Conservation (phyloP, 768 basidiomycete species). For the Dacryopinax primogenitus region DNA sequence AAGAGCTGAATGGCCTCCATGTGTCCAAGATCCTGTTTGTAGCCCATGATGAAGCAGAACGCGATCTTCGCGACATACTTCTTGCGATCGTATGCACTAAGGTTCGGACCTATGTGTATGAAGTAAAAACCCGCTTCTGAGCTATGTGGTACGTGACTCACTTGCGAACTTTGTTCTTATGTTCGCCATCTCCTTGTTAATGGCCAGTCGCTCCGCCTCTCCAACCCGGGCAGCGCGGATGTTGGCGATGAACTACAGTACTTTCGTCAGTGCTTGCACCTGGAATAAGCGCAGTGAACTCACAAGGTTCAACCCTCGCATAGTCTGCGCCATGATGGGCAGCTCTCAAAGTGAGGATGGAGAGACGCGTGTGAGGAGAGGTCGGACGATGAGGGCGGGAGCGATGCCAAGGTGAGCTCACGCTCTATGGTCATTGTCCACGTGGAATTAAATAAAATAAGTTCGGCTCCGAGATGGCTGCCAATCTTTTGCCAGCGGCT, state of each 20-base stretch:
- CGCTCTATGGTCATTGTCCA: background rate
- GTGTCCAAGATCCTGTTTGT: constrained; percentile 97
- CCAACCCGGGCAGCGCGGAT: constrained; percentile 92
- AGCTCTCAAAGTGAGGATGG: background rate
- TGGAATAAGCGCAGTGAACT: constrained; percentile 20
- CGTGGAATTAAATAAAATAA: background rate
- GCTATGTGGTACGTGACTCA: constrained; percentile 23
- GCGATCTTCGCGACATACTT: constrained; percentile 99
- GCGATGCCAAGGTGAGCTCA: background rate
- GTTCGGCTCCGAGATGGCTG: no score
- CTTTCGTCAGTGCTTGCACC: constrained; percentile 3
- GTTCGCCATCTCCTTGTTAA: constrained; percentile 99
- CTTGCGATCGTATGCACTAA: constrained; percentile 62
- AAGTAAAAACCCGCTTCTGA: no score
- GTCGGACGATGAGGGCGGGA: background rate
- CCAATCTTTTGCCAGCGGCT: no score
- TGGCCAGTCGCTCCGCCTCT: constrained; percentile 94
- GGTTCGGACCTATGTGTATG: constrained; percentile 13
- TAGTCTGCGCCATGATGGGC: constrained; percentile 63
- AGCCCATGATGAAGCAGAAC: constrained; percentile 97
- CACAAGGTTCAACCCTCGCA: constrained; percentile 89
- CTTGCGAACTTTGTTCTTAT: constrained; percentile 99
- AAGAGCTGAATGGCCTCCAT: constrained; percentile 99
- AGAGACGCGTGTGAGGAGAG: background rate
- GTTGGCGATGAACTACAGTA: constrained; percentile 85